Evolutionary conservation across 106 monocot species (phyloP).

Genomic region (Acorus calamus): DNA sequence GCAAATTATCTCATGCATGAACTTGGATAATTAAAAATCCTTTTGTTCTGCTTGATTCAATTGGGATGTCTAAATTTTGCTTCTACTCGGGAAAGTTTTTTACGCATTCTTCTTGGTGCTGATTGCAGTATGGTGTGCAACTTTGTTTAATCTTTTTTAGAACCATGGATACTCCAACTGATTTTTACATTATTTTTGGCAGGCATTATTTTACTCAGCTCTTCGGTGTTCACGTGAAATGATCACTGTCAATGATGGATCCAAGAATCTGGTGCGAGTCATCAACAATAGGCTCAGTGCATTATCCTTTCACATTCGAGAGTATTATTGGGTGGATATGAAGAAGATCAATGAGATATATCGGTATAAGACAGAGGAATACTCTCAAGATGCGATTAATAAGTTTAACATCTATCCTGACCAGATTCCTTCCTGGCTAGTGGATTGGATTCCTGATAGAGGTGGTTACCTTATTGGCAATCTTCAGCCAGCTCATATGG

Average conservation of each 20-base stretch:
- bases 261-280: slow-evolving; percentile 1
- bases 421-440: slow-evolving; percentile 22
- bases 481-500: slow-evolving; percentile 23
- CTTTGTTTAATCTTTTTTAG: no score
- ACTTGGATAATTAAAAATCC: no score
- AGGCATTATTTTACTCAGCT: slow-evolving; percentile 23
- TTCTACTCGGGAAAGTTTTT: no score
- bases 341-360: slow-evolving; percentile 20
- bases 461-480: slow-evolving; percentile 22
- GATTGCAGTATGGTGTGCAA: no score
- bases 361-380: slow-evolving; percentile 20
- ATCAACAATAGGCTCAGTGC: slow-evolving; percentile 12
- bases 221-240: slow-evolving; percentile 14
- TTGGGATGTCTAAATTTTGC: no score
- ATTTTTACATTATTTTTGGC: not conserved
- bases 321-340: slow-evolving; percentile 21
- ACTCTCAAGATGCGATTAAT: slow-evolving; percentile 28
- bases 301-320: slow-evolving; percentile 18
- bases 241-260: slow-evolving; percentile 11
- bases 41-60: no score
- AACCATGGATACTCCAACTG: no score
- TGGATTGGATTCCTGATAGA: slow-evolving; percentile 20
- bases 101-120: no score
- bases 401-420: slow-evolving; percentile 39
- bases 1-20: no score